Evolutionary conservation across 345 rosid genomes (phyloP).

Genomic region (Populus davidiana): DNA sequence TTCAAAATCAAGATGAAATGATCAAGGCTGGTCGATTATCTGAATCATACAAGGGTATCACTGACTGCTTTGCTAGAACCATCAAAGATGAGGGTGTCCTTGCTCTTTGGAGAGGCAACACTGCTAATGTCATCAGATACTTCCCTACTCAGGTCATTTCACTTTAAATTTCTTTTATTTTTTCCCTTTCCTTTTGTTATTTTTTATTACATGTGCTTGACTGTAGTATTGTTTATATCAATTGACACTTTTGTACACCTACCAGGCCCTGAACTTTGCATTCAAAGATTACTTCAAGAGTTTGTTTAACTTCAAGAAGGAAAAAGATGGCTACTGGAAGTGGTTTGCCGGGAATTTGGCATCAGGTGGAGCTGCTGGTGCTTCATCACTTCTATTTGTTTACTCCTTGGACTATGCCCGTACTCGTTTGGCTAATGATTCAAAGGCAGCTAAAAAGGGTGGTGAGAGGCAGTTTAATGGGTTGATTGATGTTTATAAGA

Average conservation of each 20-base stretch:
- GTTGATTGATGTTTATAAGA: constrained; percentile 28
- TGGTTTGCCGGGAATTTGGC: constrained; percentile 35
- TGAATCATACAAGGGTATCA: constrained; percentile 28
- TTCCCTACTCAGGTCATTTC: constrained; percentile 31
- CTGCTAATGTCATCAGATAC: constrained; percentile 33
- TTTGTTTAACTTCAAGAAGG: constrained; percentile 32
- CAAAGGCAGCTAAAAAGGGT: constrained; percentile 30
- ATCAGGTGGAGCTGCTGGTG: constrained; percentile 37
- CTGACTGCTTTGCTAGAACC: constrained; percentile 32
- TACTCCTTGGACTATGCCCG: constrained; percentile 35
- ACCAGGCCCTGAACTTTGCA: constrained; percentile 31
- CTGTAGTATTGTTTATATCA: not conserved
- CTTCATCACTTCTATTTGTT: constrained; percentile 29
- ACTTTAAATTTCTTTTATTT: not conserved
- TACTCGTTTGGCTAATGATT: constrained; percentile 34
- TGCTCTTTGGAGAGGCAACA: constrained; percentile 34
- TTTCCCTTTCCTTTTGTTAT: not conserved
- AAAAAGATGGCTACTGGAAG: constrained; percentile 31
- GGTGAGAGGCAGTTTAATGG: constrained; percentile 33
- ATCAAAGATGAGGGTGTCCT: constrained; percentile 27
- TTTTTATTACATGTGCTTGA: not conserved
- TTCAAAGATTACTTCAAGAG: constrained; percentile 38
- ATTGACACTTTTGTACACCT: not conserved
- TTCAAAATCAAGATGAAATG: constrained; percentile 37
- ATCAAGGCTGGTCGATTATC: constrained; percentile 29